phyloP scores from a whole-genome alignment of 2,329 filamentous ascomycete genomes.

The Paecilomyces sp. region DNA sequence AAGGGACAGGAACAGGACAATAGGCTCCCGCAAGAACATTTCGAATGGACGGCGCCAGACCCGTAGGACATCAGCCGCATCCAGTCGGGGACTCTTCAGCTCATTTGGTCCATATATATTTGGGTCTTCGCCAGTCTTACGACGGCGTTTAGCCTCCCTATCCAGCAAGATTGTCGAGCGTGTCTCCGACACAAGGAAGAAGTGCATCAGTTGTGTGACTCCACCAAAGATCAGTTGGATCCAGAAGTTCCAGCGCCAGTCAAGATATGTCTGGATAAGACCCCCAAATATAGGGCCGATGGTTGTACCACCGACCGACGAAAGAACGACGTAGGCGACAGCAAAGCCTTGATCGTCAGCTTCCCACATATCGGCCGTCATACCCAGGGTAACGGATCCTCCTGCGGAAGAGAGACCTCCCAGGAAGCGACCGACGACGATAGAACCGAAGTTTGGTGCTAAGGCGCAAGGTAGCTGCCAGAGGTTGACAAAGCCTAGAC shows the following conservation, averaged over 20 bases:
- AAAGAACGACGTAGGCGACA: constrained; percentile 70
- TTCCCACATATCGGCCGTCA: constrained; percentile 70
- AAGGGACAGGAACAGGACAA: constrained; percentile 54
- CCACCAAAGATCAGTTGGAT: constrained; percentile 53
- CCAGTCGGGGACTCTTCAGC: constrained; percentile 46
- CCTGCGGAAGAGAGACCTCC: constrained; percentile 66
- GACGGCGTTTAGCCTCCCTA: constrained; percentile 65
- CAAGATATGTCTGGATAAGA: neutral
- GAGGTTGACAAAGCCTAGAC: constrained; percentile 68
- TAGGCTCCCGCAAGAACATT: constrained; percentile 60
- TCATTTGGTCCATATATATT: constrained; percentile 69
- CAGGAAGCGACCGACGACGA: constrained; percentile 63
- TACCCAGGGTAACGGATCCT: constrained; percentile 65
- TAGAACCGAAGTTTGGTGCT: constrained; percentile 63
- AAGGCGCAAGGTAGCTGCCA: constrained; percentile 67
- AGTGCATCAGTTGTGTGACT: constrained; percentile 43
- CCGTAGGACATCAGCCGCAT: constrained; percentile 22
- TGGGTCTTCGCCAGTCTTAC: constrained; percentile 50
- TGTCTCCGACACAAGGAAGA: constrained; percentile 66
- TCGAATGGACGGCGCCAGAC: constrained; percentile 56
- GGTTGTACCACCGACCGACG: constrained; percentile 69
- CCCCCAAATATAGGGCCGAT: constrained; percentile 71
- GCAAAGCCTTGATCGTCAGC: constrained; percentile 68
- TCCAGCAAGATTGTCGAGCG: constrained; percentile 71
- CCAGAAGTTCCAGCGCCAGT: constrained; percentile 40